Conservation (phyloP, 495 filamentous ascomycete genomes). For the Penicillium herquei region DNA sequence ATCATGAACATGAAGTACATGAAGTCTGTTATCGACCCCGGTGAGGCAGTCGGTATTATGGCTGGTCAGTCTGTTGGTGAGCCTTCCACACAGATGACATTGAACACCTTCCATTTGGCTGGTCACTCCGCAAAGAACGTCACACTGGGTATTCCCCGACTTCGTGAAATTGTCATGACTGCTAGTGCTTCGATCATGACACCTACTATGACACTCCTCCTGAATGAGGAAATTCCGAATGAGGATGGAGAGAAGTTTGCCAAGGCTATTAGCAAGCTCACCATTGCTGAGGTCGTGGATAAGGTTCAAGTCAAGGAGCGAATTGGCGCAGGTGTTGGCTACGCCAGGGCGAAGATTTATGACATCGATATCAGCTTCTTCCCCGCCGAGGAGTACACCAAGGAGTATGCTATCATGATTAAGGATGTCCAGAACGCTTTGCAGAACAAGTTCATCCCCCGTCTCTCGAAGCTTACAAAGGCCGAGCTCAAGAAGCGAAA, state of each 20-base stretch:
- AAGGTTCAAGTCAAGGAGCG: constrained; percentile 75
- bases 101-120: constrained; percentile 99
- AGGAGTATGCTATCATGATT: constrained; percentile 78
- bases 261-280: constrained; percentile 88
- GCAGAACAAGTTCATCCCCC: constrained; percentile 74
- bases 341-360: constrained; percentile 75
- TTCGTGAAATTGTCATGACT: constrained; percentile 98
- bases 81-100: constrained; percentile 98
- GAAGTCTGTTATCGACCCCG: constrained; percentile 89
- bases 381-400: constrained; percentile 73
- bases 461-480: constrained; percentile 63
- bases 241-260: constrained; percentile 76
- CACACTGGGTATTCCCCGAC: constrained; percentile 93
- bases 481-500: constrained; percentile 77
- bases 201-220: constrained; percentile 83
- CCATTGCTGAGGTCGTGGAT: constrained; percentile 82
- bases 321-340: constrained; percentile 63
- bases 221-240: constrained; percentile 69
- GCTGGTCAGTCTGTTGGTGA: constrained; percentile 96
- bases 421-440: constrained; percentile 74
- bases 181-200: constrained; percentile 85
- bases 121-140: constrained; percentile 98
- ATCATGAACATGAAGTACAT: constrained; percentile 90
- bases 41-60: constrained; percentile 96
- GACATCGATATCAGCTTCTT: constrained; percentile 81